Evolutionary conservation across 345 rosid genomes (phyloP), one percentile per base, ranked within the genome.

Genomic region (Lepidium africanum): DNA sequence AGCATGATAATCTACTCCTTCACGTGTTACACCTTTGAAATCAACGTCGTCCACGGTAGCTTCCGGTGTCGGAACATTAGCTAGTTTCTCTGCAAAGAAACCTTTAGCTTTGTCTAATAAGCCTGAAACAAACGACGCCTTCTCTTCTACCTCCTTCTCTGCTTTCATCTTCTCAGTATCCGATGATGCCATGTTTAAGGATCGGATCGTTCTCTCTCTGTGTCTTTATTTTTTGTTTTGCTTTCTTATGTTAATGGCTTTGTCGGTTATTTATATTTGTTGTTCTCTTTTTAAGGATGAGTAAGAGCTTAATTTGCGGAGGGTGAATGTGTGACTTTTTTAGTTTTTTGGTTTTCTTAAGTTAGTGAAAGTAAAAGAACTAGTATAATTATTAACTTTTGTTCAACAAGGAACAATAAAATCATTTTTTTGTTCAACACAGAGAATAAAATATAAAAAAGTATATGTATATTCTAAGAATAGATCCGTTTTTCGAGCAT

Each of bases 21-120:
- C 81, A 5, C 84, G 85, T 71, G 76, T 79, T 16, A 89, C 83
- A 12, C 71, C 39, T 66, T 78, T 85, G 30, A 94, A 84, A 77
- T 86, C 84, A 3, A 94, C 89, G 64, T 81, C 79, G 7, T 73
- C 68, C 3, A 94, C 72, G 73, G 63, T 60, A 6, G 96, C 91
- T 81, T 91, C 96, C 45, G 99, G 99, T 65, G 76, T 89, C 76
- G 81, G 76, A 2, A 89, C 49, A 73, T 76, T 71, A 12, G 87
- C 71, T n/a, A 91, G 76, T 79, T 89, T 89, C 69, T 87, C 96
- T 16, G 83, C 81, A 66, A 94, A 77, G 33, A 79, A 91, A 32
- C 82, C 75, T 79, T 91, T 94, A 2, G 97, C 97, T 81, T 84
- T 87, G 63, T 80, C 82, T 66, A 81, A 13, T 13, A 83, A 67